Evolutionary conservation across 192 early-diverging fungal species (phyloP), one percentile per base, ranked within the genome.

Genomic region (Allomyces macrogynus): DNA sequence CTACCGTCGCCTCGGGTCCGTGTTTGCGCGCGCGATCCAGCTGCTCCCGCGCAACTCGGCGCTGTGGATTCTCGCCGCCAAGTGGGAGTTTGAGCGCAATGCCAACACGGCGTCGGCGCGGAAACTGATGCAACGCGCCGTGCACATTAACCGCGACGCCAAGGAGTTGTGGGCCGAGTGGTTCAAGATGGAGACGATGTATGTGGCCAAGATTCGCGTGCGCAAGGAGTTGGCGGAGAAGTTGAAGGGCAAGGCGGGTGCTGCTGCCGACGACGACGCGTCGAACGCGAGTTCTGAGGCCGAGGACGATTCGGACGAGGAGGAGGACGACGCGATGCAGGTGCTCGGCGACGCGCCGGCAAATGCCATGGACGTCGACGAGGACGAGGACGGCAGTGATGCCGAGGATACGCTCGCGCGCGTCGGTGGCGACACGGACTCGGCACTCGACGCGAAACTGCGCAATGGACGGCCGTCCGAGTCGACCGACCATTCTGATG

Each of bases 21-120:
- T 85, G 60, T 96, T 87, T 81, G 90, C 68, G 60, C 78, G 86
- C 26, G 93, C 90, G 0, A 87, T 99, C 57, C 86, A 89, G 66
- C 77, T 83, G 60, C 93, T 95, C 66, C 95, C 93, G 7, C 79
- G 72, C 20, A 88, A 92, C 23, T 70, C 84, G 25, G 66, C 77
- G 43, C 78, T 99, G 71, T 99, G 94, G 92, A 87, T 96, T 64
- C 72, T 91, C 73, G 91, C 93, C 2, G 91, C 93, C 1, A 77
- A 80, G 24, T 91, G 87, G 78, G 91, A 99, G 78, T 87, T 87
- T 66, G 87, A 91, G 64, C 70, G 80, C 23, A 92, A 94, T 71
- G 77, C 71, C 1, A 90, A 94, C 72, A 87, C 90, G 67, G 74
- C 72, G 3, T 81, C 86, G 12, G 92, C 93, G 1, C 81, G 93